Conservation (phyloP, 1,284 basidiomycete genomes). For the Cryptococcus jaspeensis region DNA sequence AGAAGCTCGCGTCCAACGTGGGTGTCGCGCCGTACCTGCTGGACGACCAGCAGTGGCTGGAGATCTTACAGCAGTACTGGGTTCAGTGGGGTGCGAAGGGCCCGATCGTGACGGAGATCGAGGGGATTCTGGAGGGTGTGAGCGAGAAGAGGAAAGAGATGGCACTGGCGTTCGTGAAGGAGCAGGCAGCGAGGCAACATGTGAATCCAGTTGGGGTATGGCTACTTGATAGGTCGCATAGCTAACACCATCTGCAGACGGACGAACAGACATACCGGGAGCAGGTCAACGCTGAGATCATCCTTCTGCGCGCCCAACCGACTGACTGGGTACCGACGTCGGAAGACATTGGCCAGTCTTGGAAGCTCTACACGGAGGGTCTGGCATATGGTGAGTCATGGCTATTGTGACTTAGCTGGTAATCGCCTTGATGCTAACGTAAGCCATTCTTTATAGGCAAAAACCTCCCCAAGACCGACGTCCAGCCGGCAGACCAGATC, state of each 20-base stretch:
- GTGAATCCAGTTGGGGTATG: conserved; percentile 5
- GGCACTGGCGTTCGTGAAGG: conserved; percentile 10
- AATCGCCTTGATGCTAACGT: not conserved
- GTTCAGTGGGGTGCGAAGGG: conserved; percentile 37
- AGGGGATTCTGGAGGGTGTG: conserved; percentile 18
- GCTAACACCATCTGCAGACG: conserved; percentile 18
- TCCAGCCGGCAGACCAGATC: conserved; percentile 37
- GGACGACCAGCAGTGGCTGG: conserved; percentile 22
- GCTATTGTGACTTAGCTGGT: not conserved
- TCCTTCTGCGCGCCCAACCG: conserved; percentile 15
- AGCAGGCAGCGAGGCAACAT: conserved; percentile 8
- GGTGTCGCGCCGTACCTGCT: not conserved
- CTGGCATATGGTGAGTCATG: conserved; percentile 33
- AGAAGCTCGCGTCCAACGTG: not conserved
- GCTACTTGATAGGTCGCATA: not conserved
- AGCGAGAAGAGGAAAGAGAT: not conserved
- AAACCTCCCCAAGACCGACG: conserved; percentile 38
- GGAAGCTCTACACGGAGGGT: conserved; percentile 35
- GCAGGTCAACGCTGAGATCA: conserved; percentile 26
- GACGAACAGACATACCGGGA: conserved; percentile 26
- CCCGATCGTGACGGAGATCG: conserved; percentile 31
- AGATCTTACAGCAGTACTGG: conserved; percentile 33
- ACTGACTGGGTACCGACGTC: conserved; percentile 11
- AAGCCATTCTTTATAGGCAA: conserved; percentile 14
- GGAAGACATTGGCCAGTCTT: conserved; percentile 21